phyloP scores from a whole-genome alignment of 1,284 basidiomycete species.

The Leccinum variabile region DNA sequence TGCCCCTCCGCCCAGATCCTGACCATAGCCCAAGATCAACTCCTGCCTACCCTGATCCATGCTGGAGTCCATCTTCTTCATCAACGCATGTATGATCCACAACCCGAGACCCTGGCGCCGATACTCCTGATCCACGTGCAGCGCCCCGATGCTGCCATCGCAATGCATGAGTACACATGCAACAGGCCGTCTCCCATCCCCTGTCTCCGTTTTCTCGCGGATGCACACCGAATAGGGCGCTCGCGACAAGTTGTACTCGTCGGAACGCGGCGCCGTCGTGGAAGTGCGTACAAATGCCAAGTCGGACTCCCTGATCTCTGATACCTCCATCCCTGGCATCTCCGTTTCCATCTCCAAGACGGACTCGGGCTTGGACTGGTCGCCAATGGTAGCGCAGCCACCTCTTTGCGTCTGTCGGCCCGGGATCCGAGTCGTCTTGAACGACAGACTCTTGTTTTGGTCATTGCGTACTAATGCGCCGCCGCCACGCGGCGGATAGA shows the following conservation, averaged over 20 bases:
- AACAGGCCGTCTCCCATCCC: constrained; percentile 1
- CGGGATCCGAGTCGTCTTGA: neutral
- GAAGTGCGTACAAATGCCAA: neutral
- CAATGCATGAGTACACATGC: constrained; percentile 23
- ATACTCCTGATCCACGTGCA: constrained; percentile 13
- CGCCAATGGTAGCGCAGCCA: too few relatives aligned
- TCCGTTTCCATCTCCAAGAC: neutral
- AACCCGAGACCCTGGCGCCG: neutral
- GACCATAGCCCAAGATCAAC: neutral
- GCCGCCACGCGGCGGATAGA: constrained; percentile 2
- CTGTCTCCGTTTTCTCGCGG: neutral
- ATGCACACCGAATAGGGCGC: constrained; percentile 28
- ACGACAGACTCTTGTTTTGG: neutral
- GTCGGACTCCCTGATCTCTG: neutral
- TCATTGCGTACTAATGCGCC: neutral
- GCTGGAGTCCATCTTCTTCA: neutral
- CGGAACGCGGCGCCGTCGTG: neutral
- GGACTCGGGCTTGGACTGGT: neutral
- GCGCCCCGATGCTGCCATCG: constrained; percentile 24
- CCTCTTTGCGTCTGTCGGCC: too few relatives aligned
- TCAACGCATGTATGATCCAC: neutral
- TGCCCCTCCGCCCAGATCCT: constrained; percentile 22
- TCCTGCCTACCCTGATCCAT: neutral
- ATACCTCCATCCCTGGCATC: neutral
- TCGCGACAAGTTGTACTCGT: neutral